These are phyloP conservation scores for Yarrowia sp. DNA, from an alignment of 805 yeast genomes.

Conservation along the genomic window DNA sequence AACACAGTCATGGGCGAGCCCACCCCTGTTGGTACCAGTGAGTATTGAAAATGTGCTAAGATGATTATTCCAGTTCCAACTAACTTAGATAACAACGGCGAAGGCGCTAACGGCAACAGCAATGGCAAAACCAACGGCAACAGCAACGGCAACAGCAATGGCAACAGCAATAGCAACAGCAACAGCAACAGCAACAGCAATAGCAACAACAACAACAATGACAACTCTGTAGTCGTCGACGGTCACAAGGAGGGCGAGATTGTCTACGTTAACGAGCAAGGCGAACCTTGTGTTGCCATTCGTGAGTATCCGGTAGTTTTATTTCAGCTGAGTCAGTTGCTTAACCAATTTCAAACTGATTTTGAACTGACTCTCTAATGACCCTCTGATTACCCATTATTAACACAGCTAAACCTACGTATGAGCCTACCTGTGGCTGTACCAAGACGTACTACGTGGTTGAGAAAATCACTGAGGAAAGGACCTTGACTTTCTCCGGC, in stretches of 20 bases:
- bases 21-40: background rate
- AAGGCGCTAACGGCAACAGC: background rate
- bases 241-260: too few relatives aligned
- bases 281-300: too few relatives aligned
- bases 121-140: background rate
- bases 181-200: background rate
- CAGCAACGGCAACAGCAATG: background rate
- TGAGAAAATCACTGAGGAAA: background rate
- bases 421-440: background rate
- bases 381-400: too few relatives aligned
- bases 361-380: too few relatives aligned
- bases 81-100: background rate
- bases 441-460: conserved; percentile 2
- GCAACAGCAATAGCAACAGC: background rate
- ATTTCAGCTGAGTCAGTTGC: too few relatives aligned
- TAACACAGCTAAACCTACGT: background rate
- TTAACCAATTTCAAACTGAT: too few relatives aligned
- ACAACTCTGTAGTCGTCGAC: too few relatives aligned
- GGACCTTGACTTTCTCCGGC: background rate
- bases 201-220: too few relatives aligned
- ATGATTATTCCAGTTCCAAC: background rate
- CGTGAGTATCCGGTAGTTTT: too few relatives aligned
- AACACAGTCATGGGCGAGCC: conserved; percentile 8
- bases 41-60: background rate
- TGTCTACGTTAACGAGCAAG: too few relatives aligned